Percentiles rank a stretch among this genome's conserved stretches.
phyloP scores from a whole-genome alignment of 768 basidiomycete genomes.

The Mycena maculata region DNA sequence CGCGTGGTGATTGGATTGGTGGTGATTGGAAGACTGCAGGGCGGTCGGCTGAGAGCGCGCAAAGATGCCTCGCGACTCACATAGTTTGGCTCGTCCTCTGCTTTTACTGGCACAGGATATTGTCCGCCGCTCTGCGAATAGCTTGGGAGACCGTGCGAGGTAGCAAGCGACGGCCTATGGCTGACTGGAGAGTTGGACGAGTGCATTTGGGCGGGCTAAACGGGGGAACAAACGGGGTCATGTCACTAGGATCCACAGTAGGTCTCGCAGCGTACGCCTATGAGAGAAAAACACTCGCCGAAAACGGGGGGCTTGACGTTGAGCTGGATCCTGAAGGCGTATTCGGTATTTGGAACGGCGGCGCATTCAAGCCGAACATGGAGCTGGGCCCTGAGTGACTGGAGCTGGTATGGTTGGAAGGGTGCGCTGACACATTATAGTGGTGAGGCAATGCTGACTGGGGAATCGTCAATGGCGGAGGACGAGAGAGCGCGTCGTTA shows the following conservation, averaged over 20 bases:
- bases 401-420: constrained; percentile 53
- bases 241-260: constrained; percentile 70
- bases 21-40: constrained; percentile 47
- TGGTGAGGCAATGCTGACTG: constrained; percentile 63
- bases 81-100: constrained; percentile 71
- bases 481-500: constrained; percentile 50
- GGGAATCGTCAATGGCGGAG: constrained; percentile 74
- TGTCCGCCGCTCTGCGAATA: constrained; percentile 58
- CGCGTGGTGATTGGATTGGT: constrained; percentile 44
- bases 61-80: constrained; percentile 45
- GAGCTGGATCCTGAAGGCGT: constrained; percentile 80
- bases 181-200: constrained; percentile 53
- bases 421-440: constrained; percentile 56
- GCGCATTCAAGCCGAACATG: constrained; percentile 64
- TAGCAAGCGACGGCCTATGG: constrained; percentile 49
- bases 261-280: constrained; percentile 46
- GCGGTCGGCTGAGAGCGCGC: constrained; percentile 2
- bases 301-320: constrained; percentile 84
- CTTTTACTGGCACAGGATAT: constrained; percentile 69
- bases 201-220: constrained; percentile 76
- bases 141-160: constrained; percentile 52
- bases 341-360: constrained; percentile 74
- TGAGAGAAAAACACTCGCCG: constrained; percentile 78
- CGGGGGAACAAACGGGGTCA: constrained; percentile 51
- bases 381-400: constrained; percentile 41